Base-by-base conservation (phyloP, 2,329 filamentous ascomycete genomes). In the Amphichorda felina region DNA sequence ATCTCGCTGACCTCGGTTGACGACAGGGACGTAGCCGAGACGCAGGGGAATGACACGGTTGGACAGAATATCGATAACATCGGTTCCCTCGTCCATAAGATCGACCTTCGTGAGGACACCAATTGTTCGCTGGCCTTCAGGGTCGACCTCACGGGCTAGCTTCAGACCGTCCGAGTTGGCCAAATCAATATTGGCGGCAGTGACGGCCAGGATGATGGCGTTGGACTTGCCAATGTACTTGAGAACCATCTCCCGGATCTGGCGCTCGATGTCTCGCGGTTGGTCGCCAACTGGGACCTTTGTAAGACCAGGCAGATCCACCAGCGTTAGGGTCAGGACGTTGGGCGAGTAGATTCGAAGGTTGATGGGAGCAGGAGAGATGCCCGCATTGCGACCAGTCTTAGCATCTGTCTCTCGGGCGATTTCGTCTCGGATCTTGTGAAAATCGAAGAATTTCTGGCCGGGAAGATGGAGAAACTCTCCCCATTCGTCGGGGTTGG, bases 151-250 rank as follows among this genome's bases (percentile, higher is more conserved):
- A 51, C 91, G 76, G 28, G 91, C 91, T 47, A 98, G 72, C 66
- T 98, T 95, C 56, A 98, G 64, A 50, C 91, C 91, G 59, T 98
- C 91, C 15, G 91, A 98, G 68, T 98, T 98, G 53, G 91, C 91
- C 70, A 98, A 70, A 75, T 98, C 91, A 42, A 89, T 88, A 59
- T 98, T 98, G 50, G 91, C 91, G 29, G 89, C 82, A 5, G 91
- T 96, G 44, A 98, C 91, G 29, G 91, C 91, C 37, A 98, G 69
- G 48, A 98, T 91, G 58, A 98, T 98, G 41, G 91, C 91, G 60
- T 98, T 98, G 24, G 89, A 82, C 67, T 98, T 98, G 63, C 82
- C 84, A 56, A 98, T 98, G 59, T 96, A 91, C 68, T 96, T 96
- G 54, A 96, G 66, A 30, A 98, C 89, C 87, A 98, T 96, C 51